Base-by-base conservation (phyloP, 371 early-diverging fungal genomes). In the Blakeslea trispora region DNA sequence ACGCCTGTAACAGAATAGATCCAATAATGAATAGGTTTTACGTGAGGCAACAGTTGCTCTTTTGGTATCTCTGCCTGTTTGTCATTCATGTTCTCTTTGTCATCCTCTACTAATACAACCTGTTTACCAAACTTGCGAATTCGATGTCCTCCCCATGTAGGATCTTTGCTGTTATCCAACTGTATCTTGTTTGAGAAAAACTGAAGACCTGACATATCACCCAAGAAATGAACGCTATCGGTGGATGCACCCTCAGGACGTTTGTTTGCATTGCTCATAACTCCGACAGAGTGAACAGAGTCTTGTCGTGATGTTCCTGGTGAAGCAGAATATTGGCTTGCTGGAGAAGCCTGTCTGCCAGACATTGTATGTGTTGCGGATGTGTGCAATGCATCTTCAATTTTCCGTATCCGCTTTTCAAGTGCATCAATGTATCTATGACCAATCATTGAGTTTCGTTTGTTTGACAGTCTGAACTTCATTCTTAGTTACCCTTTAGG, bases 401-500 rank as follows among this genome's bases (percentile, higher is more conserved):
- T 65, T 31, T 61, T 65, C 51, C 62, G 48, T 4, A 77, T 67
- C 31, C 72, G 61, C 43, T 67, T 64, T 53, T 74, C 74, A 14
- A 77, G 54, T 17, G 74, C 68, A 46, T 74, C 78, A 11, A 70
- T 68, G 37, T 74, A 71, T n/a, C 77, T 72, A 54, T 44, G 28
- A 28, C 28, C 28, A 28, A 28, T 7, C 7, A 7, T 28, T 28
- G 28, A 28, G 28, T 28, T 3, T 7, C 5, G 28, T 7, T 28
- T 28, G 28, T 28, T 28, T 28, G 28, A 28, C 3, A 28, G 28
- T 28, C 7, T 28, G 5, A 28, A 7, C 21, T 14, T 7, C 35
- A 32, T 8, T 7, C 13, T 45, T 18, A 18, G 8, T 59, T 58
- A 67, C 63, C 84, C 85, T 63, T 85, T 85, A 21, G 84, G 86